Percentiles rank a stretch among this genome's conserved stretches.
Evolutionary conservation across 306 rosid genomes (phyloP).

Genomic region (Bauhinia variegata): DNA sequence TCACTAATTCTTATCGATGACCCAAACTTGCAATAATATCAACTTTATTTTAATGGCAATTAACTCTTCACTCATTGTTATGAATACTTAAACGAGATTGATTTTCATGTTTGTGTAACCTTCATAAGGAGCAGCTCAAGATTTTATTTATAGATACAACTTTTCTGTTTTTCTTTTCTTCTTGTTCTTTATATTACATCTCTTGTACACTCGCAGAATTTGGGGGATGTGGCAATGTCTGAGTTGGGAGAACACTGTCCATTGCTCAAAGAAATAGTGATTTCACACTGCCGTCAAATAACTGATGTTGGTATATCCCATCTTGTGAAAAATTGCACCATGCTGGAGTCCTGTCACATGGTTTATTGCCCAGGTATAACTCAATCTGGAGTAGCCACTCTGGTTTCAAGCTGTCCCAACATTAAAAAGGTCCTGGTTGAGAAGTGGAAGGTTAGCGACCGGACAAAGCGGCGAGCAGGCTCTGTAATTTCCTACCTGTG

Average conservation of each 20-base stretch:
- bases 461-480: constrained; percentile 86
- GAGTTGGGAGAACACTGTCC: constrained; percentile 91
- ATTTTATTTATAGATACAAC: background rate
- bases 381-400: constrained; percentile 78
- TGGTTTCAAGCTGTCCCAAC: constrained; percentile 82
- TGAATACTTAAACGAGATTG: background rate
- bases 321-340: constrained; percentile 68
- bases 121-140: background rate
- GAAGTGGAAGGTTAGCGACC: constrained; percentile 90
- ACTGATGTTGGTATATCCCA: constrained; percentile 80
- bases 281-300: constrained; percentile 89
- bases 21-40: background rate
- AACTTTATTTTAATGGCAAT: background rate
- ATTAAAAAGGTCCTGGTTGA: constrained; percentile 91
- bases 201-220: constrained; percentile 54
- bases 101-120: constrained; percentile 8
- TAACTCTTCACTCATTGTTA: background rate
- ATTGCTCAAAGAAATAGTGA: constrained; percentile 69
- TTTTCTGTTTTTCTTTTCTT: background rate
- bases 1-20: background rate
- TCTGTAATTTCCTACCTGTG: constrained; percentile 80
- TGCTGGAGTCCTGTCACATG: constrained; percentile 88
- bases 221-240: constrained; percentile 87
- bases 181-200: no score
- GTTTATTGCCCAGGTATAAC: constrained; percentile 87